A percentile compares a stretch with the other conserved stretches of the same genome.
phyloP scores from a whole-genome alignment of 164 flowering plant genomes.

The Nymphaea thermarum region DNA sequence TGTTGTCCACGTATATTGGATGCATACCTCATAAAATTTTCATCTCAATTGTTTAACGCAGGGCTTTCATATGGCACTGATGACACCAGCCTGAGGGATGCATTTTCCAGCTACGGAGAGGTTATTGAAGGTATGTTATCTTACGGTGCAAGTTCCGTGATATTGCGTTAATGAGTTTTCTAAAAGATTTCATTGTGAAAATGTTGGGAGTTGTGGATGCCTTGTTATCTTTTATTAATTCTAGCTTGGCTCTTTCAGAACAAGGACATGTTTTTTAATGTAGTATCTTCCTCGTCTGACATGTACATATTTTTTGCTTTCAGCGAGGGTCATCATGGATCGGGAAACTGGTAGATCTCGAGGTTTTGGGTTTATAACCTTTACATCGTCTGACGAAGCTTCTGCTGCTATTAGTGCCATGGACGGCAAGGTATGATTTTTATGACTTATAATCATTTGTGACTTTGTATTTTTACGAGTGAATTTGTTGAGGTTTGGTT shows the following conservation, averaged over 20 bases:
- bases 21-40: background rate
- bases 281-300: no score
- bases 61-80: constrained; percentile 31
- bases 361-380: constrained; percentile 44
- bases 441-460: background rate
- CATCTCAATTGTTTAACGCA: constrained; percentile 4
- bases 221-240: no score
- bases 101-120: constrained; percentile 25
- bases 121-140: constrained; percentile 25
- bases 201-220: no score
- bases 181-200: no score
- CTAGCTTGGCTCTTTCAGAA: no score
- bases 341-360: constrained; percentile 38
- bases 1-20: background rate
- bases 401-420: constrained; percentile 24
- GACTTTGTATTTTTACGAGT: background rate
- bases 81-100: constrained; percentile 24
- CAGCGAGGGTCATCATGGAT: constrained; percentile 38
- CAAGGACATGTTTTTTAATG: no score
- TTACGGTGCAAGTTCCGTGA: no score
- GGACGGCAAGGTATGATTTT: constrained; percentile 35
- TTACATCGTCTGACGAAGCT: constrained; percentile 31
- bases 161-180: no score
- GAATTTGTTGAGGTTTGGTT: background rate
- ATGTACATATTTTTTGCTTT: constrained; percentile 2